Evolutionary conservation across 768 basidiomycete species (phyloP).

Genomic region (Lentinula edodes): DNA sequence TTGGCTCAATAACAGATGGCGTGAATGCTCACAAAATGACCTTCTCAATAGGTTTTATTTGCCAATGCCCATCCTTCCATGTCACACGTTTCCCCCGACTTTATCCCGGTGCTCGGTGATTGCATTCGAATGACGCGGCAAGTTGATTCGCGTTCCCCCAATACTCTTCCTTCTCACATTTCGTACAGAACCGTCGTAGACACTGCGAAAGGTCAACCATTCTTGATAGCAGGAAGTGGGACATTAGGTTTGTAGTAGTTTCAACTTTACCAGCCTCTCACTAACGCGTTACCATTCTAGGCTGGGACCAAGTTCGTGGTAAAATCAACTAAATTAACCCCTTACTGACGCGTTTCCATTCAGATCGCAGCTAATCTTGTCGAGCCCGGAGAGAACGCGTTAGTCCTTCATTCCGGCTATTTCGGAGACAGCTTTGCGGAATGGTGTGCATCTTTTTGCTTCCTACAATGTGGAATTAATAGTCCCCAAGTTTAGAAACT

Average conservation of each 20-base stretch:
- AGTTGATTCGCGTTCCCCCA: slow-evolving; percentile 12
- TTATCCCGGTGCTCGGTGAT: slow-evolving; percentile 84
- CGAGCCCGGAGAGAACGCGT: slow-evolving; percentile 69
- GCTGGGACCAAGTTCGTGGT: no score
- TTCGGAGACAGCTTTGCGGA: slow-evolving; percentile 90
- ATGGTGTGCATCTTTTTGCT: slow-evolving; percentile 42
- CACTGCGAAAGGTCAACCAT: slow-evolving; percentile 78
- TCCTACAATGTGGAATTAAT: neutral
- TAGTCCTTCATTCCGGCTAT: slow-evolving; percentile 89
- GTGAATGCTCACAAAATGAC: slow-evolving; percentile 1
- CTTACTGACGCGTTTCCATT: neutral
- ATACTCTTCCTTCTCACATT: neutral
- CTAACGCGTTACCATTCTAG: neutral
- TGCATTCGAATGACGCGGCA: slow-evolving; percentile 81
- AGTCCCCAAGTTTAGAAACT: slow-evolving; percentile 55
- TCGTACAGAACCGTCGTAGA: slow-evolving; percentile 62
- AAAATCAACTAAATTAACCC: no score
- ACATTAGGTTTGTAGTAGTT: slow-evolving; percentile 97
- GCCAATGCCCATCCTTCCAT: slow-evolving; percentile 92
- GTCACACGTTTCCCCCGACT: slow-evolving; percentile 86
- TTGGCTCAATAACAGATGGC: neutral
- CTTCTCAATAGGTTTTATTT: slow-evolving; percentile 58
- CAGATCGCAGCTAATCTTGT: slow-evolving; percentile 89
- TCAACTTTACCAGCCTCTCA: neutral
- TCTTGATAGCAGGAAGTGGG: slow-evolving; percentile 91